These are phyloP conservation scores for Ambrosiella cleistominuta DNA, from an alignment of 2,329 filamentous ascomycete species.

Conservation along the genomic window DNA sequence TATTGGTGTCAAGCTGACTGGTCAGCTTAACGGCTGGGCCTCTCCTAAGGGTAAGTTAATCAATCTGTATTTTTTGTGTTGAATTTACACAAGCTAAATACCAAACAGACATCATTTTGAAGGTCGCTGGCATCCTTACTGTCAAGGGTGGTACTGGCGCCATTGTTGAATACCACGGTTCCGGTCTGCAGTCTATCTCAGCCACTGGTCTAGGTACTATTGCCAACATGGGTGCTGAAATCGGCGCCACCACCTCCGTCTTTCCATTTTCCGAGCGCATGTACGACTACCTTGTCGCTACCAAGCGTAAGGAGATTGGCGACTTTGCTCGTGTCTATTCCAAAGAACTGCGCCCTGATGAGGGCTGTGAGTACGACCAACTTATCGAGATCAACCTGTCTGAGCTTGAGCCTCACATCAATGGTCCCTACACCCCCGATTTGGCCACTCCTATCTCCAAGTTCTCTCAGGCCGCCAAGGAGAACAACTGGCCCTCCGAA, in stretches of 20 bases:
- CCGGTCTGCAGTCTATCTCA: conserved; percentile 50
- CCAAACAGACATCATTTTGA: conserved; percentile 71
- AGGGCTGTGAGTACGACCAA: conserved; percentile 89
- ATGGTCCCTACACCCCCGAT: conserved; percentile 97
- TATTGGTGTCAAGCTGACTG: conserved; percentile 90
- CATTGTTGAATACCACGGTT: conserved; percentile 61
- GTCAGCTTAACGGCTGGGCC: conserved; percentile 77
- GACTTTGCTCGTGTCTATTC: conserved; percentile 77
- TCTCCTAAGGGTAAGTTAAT: conserved; percentile 45
- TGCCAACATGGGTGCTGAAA: conserved; percentile 54
- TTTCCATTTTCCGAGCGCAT: conserved; percentile 98
- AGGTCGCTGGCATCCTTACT: conserved; percentile 89
- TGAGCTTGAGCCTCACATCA: conserved; percentile 93
- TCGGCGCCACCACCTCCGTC: conserved; percentile 74
- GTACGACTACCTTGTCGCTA: conserved; percentile 87
- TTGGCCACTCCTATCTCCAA: conserved; percentile 94
- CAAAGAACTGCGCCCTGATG: conserved; percentile 68
- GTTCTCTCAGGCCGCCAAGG: conserved; percentile 85
- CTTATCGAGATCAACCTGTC: conserved; percentile 90
- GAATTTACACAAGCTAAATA: not conserved
- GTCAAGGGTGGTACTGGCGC: conserved; percentile 95
- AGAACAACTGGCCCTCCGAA: conserved; percentile 90
- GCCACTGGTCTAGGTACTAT: conserved; percentile 77
- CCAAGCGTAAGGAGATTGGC: conserved; percentile 78
- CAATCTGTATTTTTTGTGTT: conserved; percentile 32